Conservation (phyloP, 306 rosid genomes). For the Astragalus membranaceus region DNA sequence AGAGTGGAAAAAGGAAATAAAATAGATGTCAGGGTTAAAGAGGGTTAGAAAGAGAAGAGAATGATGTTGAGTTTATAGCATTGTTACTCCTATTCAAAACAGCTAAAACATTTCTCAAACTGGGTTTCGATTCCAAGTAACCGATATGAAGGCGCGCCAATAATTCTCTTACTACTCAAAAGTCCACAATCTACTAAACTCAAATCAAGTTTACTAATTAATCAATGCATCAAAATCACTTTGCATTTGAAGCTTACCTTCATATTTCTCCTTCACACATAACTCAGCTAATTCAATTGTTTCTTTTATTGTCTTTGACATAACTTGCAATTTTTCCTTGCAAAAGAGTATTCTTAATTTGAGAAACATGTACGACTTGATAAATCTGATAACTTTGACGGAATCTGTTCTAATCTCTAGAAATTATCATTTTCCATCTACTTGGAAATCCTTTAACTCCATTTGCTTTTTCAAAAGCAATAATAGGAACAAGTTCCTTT, state of each 20-base stretch:
- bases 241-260: conserved; percentile 91
- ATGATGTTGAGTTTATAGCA: too few species aligned
- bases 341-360: conserved; percentile 81
- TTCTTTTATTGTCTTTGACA: conserved; percentile 48
- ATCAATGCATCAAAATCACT: conserved; percentile 74
- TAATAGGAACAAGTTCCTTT: conserved; percentile 65
- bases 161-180: conserved; percentile 65
- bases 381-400: conserved; percentile 61
- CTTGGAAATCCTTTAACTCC: conserved; percentile 66
- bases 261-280: conserved; percentile 61
- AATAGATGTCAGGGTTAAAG: too few species aligned
- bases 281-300: conserved; percentile 48
- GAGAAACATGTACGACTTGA: conserved; percentile 91
- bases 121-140: conserved; percentile 67
- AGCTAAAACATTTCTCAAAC: conserved; percentile 54
- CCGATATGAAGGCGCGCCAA: conserved; percentile 94
- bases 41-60: too few species aligned
- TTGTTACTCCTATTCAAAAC: conserved; percentile 65
- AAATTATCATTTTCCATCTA: conserved; percentile 82
- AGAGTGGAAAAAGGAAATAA: too few species aligned
- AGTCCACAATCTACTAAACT: conserved; percentile 77
- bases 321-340: conserved; percentile 80
- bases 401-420: conserved; percentile 80
- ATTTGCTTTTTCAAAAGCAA: conserved; percentile 52
- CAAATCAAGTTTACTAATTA: conserved; percentile 75